Evolutionary conservation across 192 early-diverging fungal species (phyloP).

Genomic region (Mortierella hygrophila): DNA sequence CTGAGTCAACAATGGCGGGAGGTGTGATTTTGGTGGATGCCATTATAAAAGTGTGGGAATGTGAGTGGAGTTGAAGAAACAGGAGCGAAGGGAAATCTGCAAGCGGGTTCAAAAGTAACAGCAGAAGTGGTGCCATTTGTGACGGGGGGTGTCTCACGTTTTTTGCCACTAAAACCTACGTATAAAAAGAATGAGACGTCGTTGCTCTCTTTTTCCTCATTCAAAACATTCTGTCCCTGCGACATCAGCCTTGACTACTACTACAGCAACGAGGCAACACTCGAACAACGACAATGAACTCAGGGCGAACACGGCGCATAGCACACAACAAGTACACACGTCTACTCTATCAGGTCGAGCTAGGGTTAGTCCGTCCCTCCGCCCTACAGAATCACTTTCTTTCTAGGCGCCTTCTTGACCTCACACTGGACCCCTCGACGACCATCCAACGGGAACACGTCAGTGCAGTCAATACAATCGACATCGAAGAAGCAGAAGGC

Average conservation of each 20-base stretch:
- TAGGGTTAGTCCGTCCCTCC: slow-evolving; percentile 15
- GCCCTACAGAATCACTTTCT: slow-evolving; percentile 16
- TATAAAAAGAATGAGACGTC: too few species aligned
- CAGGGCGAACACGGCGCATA: not conserved
- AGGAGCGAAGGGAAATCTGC: not conserved
- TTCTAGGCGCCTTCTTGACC: slow-evolving; percentile 19
- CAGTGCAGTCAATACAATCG: slow-evolving; percentile 62
- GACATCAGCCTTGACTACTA: not conserved
- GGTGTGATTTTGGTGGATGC: slow-evolving; percentile 27
- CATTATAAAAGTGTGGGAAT: slow-evolving; percentile 14
- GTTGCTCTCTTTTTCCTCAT: not conserved
- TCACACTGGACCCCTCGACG: slow-evolving; percentile 35
- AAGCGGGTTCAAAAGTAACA: too few species aligned
- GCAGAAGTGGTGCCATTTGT: too few species aligned
- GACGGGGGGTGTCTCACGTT: too few species aligned
- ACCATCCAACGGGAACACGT: slow-evolving; percentile 39
- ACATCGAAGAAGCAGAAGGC: slow-evolving; percentile 65
- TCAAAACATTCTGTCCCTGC: not conserved
- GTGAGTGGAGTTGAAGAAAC: not conserved
- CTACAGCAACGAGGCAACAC: not conserved
- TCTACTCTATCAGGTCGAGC: slow-evolving; percentile 13
- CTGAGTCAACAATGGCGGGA: slow-evolving; percentile 40
- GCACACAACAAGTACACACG: slow-evolving; percentile 12
- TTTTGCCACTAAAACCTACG: too few species aligned
- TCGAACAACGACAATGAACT: not conserved